Base-by-base conservation (phyloP, 495 filamentous ascomycete species). In the Annulohypoxylon maeteangense region DNA sequence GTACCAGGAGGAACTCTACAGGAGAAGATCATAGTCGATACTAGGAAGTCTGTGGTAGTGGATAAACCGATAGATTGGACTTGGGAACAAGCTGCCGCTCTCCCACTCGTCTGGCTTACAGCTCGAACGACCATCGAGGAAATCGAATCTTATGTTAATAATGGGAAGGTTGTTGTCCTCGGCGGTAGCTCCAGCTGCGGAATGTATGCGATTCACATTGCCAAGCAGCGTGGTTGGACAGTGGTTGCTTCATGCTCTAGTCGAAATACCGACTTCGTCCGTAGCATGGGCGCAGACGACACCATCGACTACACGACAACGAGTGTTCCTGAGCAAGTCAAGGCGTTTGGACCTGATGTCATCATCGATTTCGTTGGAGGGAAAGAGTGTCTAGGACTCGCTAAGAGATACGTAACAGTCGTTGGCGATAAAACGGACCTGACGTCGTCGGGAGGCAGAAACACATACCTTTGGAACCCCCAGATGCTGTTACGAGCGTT, bases 41-140 rank as follows among this genome's bases (percentile, higher is more conserved):
- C 36, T 11, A 10, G 36, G 11, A 38, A 38, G 12, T 38, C 36
- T 14, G 36, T 38, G 8, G 11, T 38, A 3, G 11, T 38, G 8
- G 11, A 38, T 38, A 38, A 38, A 38, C 36, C 36, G 12, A 38
- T 3, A 14, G 51, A 55, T 20, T 55, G 51, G 51, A 32, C 27
- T 1, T 55, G 51, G 51, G 51, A 55, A 31, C 51, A 55, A 23
- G 51, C 51, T 31, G 27, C 51, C 12, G 51, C 51, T 1, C 27
- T 55, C 3, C 51, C 51, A 20, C 51, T 55, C 25, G 51, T 55
- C 11, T 55, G 51, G 51, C 29, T 55, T 18, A 55, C 51, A 23
- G 51, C 51, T 4, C 51, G 18, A 34, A 55, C 51, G 25, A 55
- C 51, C 2, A 55, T 55, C n/a, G 51, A 27, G 12, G 27, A 34